phyloP scores from a whole-genome alignment of 305 asterid genomes.

The Fraxinus angustifolia region DNA sequence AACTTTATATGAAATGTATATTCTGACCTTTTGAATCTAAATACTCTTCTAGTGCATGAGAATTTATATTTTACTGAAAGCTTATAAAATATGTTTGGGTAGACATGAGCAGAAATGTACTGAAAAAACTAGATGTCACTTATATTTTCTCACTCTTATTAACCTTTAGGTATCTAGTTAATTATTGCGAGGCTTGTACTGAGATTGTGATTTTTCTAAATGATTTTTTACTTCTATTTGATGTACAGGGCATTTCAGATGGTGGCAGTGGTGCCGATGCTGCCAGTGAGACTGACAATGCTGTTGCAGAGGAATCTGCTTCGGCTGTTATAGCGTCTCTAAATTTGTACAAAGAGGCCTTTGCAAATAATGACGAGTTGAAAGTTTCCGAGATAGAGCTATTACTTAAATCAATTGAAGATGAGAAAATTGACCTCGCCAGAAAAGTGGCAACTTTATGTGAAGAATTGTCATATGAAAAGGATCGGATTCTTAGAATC shows the following conservation, averaged over 20 bases:
- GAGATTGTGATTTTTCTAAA: not conserved
- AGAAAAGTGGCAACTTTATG: slow-evolving; percentile 44
- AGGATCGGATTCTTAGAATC: slow-evolving; percentile 63
- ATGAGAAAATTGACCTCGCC: slow-evolving; percentile 55
- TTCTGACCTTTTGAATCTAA: not conserved
- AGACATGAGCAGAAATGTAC: not conserved
- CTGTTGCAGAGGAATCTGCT: slow-evolving; percentile 40
- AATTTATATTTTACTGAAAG: not conserved
- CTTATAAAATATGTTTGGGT: not conserved
- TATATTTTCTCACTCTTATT: not conserved
- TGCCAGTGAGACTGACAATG: slow-evolving; percentile 35
- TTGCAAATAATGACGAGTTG: slow-evolving; percentile 53
- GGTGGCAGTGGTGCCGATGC: slow-evolving; percentile 35
- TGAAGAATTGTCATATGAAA: slow-evolving; percentile 56
- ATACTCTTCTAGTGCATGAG: not conserved
- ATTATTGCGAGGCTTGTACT: not conserved
- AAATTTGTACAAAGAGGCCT: slow-evolving; percentile 59
- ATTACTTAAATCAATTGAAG: slow-evolving; percentile 52
- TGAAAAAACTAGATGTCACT: not conserved
- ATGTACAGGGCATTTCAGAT: slow-evolving; percentile 44
- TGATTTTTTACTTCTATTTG: slow-evolving; percentile 9
- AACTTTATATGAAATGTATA: not conserved
- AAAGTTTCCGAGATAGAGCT: slow-evolving; percentile 60
- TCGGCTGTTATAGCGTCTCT: slow-evolving; percentile 52
- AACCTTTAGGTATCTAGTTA: not conserved